These are phyloP conservation scores for Dipteronia sinensis DNA, from an alignment of 345 rosid genomes.

Conservation along the genomic window DNA sequence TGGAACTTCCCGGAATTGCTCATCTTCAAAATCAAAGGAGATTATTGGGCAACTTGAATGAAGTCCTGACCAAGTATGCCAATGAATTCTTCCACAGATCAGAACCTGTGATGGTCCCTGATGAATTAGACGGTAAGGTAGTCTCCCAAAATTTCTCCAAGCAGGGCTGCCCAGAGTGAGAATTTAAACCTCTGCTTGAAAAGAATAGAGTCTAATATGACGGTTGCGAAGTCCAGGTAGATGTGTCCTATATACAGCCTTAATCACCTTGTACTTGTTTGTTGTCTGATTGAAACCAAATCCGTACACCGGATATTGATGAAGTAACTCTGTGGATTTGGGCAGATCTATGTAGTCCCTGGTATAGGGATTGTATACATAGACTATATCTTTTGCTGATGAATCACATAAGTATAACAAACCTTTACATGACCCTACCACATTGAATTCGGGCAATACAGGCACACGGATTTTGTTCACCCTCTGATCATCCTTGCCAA, in stretches of 20 bases:
- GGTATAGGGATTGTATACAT: conserved; percentile 46
- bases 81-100: conserved; percentile 33
- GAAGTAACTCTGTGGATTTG: conserved; percentile 24
- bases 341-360: conserved; percentile 38
- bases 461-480: conserved; percentile 36
- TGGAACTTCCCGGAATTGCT: conserved; percentile 22
- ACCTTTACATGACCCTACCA: conserved; percentile 52
- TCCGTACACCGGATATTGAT: conserved; percentile 43
- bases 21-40: conserved; percentile 27
- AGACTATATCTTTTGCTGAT: conserved; percentile 26
- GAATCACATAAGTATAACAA: conserved; percentile 43
- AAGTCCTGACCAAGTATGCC: conserved; percentile 18
- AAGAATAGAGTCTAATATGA: conserved; percentile 10
- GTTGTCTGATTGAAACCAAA: conserved; percentile 43
- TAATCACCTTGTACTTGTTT: conserved; percentile 39
- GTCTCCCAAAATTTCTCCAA: conserved; percentile 34
- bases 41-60: neutral
- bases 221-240: neutral
- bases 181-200: conserved; percentile 39
- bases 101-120: conserved; percentile 16
- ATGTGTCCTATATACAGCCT: conserved; percentile 36
- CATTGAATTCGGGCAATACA: conserved; percentile 41
- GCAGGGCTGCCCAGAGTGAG: conserved; percentile 28
- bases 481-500: neutral
- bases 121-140: neutral